phyloP scores from a whole-genome alignment of 176 grass and related monocot genomes.

The Carex myosuroides region DNA sequence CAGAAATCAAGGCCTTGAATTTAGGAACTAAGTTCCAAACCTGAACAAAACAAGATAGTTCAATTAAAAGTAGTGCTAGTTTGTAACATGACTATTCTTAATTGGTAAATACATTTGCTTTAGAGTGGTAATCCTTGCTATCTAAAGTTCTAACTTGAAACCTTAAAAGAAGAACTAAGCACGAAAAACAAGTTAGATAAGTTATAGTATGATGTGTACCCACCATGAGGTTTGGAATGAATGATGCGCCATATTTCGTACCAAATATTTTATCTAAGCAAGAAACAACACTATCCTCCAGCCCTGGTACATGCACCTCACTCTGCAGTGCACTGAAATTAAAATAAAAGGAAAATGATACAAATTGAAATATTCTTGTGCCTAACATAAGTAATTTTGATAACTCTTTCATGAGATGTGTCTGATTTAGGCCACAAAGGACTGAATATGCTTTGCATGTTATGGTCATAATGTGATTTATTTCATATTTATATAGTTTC shows the following conservation, averaged over 20 bases:
- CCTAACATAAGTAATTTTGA: background rate
- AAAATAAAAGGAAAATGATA: constrained; percentile 12
- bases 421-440: background rate
- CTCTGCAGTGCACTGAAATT: constrained; percentile 54
- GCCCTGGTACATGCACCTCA: constrained; percentile 38
- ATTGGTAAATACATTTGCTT: background rate
- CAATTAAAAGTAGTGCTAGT: background rate
- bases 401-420: background rate
- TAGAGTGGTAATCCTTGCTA: background rate
- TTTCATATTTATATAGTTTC: background rate
- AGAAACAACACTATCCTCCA: constrained; percentile 45
- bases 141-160: background rate
- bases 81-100: background rate
- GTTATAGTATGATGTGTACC: constrained; percentile 20
- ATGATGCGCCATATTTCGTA: constrained; percentile 61
- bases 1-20: background rate
- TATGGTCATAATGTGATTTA: background rate
- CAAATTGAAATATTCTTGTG: background rate
- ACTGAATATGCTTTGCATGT: background rate
- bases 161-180: background rate
- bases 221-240: constrained; percentile 53
- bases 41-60: background rate
- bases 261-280: constrained; percentile 91
- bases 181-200: background rate
- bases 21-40: background rate